These are phyloP conservation scores for Diaporthe ampelina DNA, from an alignment of 2,329 filamentous ascomycete genomes.

Conservation along the genomic window DNA sequence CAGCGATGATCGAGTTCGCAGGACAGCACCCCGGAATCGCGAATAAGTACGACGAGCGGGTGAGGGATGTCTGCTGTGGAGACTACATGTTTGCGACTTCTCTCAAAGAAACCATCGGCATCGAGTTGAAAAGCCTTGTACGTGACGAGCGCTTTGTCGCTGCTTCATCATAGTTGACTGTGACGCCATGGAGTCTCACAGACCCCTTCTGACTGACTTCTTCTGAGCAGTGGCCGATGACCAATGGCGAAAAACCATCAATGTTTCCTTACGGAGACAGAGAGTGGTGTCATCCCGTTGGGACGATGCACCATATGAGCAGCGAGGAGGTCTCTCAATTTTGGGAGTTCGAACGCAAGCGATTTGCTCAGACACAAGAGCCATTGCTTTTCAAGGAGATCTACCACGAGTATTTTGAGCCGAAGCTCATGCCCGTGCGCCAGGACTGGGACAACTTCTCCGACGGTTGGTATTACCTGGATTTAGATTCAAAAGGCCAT, in stretches of 20 bases:
- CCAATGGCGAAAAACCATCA: slow-evolving; percentile 69
- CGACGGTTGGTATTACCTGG: slow-evolving; percentile 59
- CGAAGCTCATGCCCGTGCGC: slow-evolving; percentile 54
- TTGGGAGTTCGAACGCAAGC: slow-evolving; percentile 64
- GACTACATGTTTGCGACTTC: slow-evolving; percentile 64
- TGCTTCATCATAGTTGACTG: neutral
- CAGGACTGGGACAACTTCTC: slow-evolving; percentile 68
- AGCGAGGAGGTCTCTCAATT: slow-evolving; percentile 64
- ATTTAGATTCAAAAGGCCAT: slow-evolving; percentile 45
- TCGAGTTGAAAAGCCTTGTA: slow-evolving; percentile 58
- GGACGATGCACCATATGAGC: slow-evolving; percentile 69
- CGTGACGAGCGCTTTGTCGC: slow-evolving; percentile 44
- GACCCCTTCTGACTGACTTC: neutral
- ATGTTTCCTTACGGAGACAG: slow-evolving; percentile 61
- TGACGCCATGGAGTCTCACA: neutral
- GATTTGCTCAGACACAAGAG: slow-evolving; percentile 47
- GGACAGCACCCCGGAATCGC: slow-evolving; percentile 58
- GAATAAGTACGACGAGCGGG: slow-evolving; percentile 60
- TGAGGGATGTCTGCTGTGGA: slow-evolving; percentile 62
- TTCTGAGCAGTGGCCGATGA: slow-evolving; percentile 60
- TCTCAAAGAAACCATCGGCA: slow-evolving; percentile 60
- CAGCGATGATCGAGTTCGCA: slow-evolving; percentile 63
- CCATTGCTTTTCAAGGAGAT: slow-evolving; percentile 62
- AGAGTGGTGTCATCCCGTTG: slow-evolving; percentile 70
- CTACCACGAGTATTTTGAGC: slow-evolving; percentile 60